phyloP scores from a whole-genome alignment of 2,329 filamentous ascomycete genomes.

The Colletotrichum sp. region DNA sequence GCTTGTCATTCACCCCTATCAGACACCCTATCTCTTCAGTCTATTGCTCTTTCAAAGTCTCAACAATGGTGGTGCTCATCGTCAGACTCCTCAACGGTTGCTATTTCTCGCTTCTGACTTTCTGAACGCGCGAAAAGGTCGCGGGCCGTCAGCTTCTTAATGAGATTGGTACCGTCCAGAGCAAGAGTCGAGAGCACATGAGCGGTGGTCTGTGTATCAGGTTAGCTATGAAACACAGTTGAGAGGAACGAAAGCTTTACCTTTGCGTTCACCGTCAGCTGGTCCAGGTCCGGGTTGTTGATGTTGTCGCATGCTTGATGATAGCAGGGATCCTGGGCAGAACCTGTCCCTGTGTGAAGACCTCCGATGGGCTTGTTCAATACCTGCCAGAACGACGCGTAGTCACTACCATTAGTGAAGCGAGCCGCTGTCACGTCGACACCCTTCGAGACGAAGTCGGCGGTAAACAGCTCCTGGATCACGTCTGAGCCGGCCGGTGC shows the following conservation, averaged over 20 bases:
- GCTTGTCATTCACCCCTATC: background rate
- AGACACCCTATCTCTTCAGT: background rate
- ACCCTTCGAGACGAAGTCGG: slow-evolving; percentile 35
- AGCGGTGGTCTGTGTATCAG: background rate
- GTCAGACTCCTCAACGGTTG: background rate
- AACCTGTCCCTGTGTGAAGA: slow-evolving; percentile 65
- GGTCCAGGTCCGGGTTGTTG: slow-evolving; percentile 40
- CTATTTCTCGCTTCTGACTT: background rate
- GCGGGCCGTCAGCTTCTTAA: background rate
- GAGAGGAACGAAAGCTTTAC: background rate
- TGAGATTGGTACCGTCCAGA: slow-evolving; percentile 22
- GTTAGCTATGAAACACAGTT: background rate
- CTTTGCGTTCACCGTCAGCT: slow-evolving; percentile 36
- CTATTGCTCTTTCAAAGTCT: background rate
- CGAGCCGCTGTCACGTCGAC: slow-evolving; percentile 31
- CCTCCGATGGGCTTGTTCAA: slow-evolving; percentile 59
- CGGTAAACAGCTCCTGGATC: slow-evolving; percentile 36
- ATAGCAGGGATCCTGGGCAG: slow-evolving; percentile 40
- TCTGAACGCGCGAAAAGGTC: background rate
- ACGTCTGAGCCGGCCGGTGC: slow-evolving; percentile 36
- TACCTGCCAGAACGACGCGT: slow-evolving; percentile 62
- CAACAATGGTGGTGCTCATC: background rate
- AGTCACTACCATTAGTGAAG: slow-evolving; percentile 59
- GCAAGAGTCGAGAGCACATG: slow-evolving; percentile 14
- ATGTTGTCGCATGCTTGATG: slow-evolving; percentile 43